Conservation (phyloP, 2,329 filamentous ascomycete genomes). For the Penicillium fuscoglaucum region DNA sequence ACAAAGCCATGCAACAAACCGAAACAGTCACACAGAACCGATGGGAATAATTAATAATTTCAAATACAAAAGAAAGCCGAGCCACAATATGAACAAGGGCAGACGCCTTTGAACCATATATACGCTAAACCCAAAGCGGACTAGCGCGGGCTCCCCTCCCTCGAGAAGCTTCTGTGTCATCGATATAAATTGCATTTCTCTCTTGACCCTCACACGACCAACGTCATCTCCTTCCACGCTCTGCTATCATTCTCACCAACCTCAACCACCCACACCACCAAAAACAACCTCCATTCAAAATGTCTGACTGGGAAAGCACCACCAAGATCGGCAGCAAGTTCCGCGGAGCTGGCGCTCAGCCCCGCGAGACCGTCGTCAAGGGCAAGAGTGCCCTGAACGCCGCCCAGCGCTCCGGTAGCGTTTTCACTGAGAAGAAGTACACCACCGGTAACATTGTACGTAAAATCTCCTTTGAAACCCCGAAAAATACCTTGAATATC, state of each 20-base stretch:
- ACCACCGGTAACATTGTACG: slow-evolving; percentile 73
- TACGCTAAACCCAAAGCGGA: slow-evolving; percentile 21
- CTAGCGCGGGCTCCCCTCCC: slow-evolving; percentile 30
- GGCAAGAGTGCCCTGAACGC: slow-evolving; percentile 85
- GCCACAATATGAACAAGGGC: neutral
- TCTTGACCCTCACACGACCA: slow-evolving; percentile 35
- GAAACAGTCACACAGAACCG: neutral
- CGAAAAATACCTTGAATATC: neutral
- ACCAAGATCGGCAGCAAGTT: slow-evolving; percentile 93
- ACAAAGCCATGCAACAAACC: neutral
- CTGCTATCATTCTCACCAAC: slow-evolving; percentile 5
- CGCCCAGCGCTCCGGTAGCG: slow-evolving; percentile 73
- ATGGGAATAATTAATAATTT: neutral
- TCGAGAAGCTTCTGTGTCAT: slow-evolving; percentile 45
- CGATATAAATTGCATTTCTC: slow-evolving; percentile 37
- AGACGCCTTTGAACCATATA: neutral
- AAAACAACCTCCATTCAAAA: slow-evolving; percentile 32
- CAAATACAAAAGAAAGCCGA: neutral
- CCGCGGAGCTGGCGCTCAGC: slow-evolving; percentile 59
- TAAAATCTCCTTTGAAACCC: neutral
- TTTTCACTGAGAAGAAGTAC: slow-evolving; percentile 93
- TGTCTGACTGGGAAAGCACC: slow-evolving; percentile 82
- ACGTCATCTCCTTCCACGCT: slow-evolving; percentile 19
- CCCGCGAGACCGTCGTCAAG: slow-evolving; percentile 84
- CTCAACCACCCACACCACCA: slow-evolving; percentile 2